Evolutionary conservation across 164 flowering plant genomes (phyloP).

Genomic region (Vitis amurensis): DNA sequence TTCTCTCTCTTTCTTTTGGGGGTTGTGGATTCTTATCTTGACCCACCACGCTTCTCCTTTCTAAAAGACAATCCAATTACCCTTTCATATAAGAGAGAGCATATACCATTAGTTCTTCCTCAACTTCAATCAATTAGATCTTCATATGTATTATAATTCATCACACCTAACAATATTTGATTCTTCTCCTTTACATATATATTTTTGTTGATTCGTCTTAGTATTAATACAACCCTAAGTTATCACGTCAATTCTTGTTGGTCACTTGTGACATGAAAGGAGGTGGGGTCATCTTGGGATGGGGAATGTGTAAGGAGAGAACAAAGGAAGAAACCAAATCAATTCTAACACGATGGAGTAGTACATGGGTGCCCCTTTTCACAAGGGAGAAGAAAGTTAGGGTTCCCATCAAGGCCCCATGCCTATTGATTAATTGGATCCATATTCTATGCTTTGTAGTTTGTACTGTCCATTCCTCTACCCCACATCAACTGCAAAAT

Average conservation of each 20-base stretch:
- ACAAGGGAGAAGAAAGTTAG: constrained; percentile 27
- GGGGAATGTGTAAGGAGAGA: constrained; percentile 17
- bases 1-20: constrained; percentile 12
- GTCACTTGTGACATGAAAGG: constrained; percentile 16
- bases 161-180: no score
- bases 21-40: constrained; percentile 25
- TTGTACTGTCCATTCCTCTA: constrained; percentile 19
- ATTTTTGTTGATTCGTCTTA: no score
- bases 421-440: constrained; percentile 20
- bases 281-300: constrained; percentile 21
- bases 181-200: no score
- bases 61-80: constrained; percentile 13
- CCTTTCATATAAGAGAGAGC: neutral
- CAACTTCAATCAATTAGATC: no score
- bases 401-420: constrained; percentile 35
- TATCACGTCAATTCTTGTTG: constrained; percentile 9
- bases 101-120: neutral
- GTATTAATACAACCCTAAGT: no score
- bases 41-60: constrained; percentile 23
- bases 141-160: no score
- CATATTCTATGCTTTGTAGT: constrained; percentile 25
- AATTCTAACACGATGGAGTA: constrained; percentile 22
- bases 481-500: constrained; percentile 21
- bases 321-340: constrained; percentile 31
- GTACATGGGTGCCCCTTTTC: constrained; percentile 34